Evolutionary conservation across 768 basidiomycete genomes (phyloP).

Genomic region (Epithele typhae): DNA sequence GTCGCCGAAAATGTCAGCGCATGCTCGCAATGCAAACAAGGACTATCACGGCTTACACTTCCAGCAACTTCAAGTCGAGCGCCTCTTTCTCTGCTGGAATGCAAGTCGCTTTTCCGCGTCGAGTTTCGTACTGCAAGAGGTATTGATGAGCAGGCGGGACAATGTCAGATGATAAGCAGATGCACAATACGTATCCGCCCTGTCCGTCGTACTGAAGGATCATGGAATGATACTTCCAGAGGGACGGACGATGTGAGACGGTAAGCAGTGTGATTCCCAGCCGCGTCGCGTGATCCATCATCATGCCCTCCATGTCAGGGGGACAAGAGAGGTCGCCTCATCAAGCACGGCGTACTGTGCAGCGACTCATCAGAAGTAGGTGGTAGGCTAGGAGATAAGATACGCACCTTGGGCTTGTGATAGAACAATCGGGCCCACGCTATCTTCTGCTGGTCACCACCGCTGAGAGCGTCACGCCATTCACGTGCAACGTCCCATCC

Average conservation of each 20-base stretch:
- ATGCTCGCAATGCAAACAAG: background rate
- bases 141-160: background rate
- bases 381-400: background rate
- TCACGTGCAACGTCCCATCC: conserved; percentile 89
- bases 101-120: conserved; percentile 88
- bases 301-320: conserved; percentile 88
- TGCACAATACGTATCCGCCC: conserved; percentile 93
- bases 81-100: conserved; percentile 90
- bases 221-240: conserved; percentile 90
- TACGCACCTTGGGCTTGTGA: conserved; percentile 79
- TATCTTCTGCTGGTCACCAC: conserved; percentile 95
- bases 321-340: conserved; percentile 94
- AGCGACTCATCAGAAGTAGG: background rate
- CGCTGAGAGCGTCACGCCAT: conserved; percentile 91
- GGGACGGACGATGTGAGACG: conserved; percentile 89
- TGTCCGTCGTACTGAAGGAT: conserved; percentile 92
- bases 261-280: conserved; percentile 91
- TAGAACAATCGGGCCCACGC: conserved; percentile 98
- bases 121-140: conserved; percentile 65
- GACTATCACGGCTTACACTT: conserved; percentile 80
- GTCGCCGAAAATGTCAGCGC: background rate
- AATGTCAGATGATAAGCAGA: conserved; percentile 11
- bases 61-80: conserved; percentile 78
- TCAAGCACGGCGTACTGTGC: conserved; percentile 90
- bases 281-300: conserved; percentile 90